Percentiles rank a stretch among this genome's conserved stretches.
phyloP scores from a whole-genome alignment of 495 filamentous ascomycete species.

The Talaromyces stipitatus region DNA sequence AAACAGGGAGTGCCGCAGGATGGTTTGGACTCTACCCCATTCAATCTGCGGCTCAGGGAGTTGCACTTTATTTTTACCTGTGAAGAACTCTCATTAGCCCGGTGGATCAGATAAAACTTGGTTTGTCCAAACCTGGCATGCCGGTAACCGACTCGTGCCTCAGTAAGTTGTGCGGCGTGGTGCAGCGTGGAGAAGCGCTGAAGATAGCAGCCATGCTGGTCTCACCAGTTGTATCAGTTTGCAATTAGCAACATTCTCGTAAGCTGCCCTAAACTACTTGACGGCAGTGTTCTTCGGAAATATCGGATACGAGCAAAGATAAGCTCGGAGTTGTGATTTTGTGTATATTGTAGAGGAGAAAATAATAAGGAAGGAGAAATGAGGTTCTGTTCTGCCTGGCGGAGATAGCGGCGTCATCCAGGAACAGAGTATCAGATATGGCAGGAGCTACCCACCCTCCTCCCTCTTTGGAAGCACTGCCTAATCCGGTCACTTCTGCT shows the following conservation, averaged over 20 bases:
- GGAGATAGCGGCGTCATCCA: background rate
- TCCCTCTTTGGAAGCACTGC: too few species aligned
- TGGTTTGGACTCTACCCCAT: background rate
- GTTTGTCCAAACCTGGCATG: background rate
- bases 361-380: background rate
- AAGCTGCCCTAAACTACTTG: background rate
- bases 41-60: background rate
- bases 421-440: background rate
- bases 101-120: background rate
- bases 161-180: background rate
- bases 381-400: too few species aligned
- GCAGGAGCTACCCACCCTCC: background rate
- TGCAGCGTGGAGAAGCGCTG: background rate
- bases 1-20: conserved; percentile 3
- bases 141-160: background rate
- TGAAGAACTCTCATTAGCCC: background rate
- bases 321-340: too few species aligned
- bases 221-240: background rate
- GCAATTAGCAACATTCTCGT: background rate
- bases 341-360: background rate
- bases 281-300: background rate
- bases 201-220: background rate
- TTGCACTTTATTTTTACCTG: background rate
- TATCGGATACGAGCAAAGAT: background rate
- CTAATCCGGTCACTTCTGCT: too few species aligned